Evolutionary conservation across 2,329 filamentous ascomycete genomes (phyloP).

Genomic region (Fusarium oligoseptatum): DNA sequence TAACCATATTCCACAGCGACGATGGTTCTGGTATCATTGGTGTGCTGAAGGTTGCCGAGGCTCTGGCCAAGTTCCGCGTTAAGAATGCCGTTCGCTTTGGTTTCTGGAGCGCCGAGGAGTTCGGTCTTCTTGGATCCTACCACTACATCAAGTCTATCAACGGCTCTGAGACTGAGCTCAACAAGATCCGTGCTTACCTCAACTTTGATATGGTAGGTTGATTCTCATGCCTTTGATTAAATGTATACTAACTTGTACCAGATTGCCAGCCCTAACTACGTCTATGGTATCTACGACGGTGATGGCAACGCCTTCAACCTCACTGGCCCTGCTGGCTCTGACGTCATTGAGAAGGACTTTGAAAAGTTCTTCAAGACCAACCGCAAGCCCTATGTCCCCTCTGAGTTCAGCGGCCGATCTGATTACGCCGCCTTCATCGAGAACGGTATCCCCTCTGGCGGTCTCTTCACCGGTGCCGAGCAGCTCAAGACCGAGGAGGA

Average conservation of each 20-base stretch:
- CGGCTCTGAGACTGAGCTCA: conserved; percentile 58
- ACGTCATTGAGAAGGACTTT: conserved; percentile 70
- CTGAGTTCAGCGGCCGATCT: conserved; percentile 74
- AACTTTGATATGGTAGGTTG: conserved; percentile 68
- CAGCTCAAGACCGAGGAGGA: conserved; percentile 72
- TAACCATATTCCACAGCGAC: conserved; percentile 53
- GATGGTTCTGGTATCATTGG: conserved; percentile 69
- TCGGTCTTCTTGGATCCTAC: conserved; percentile 63
- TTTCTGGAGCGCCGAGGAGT: conserved; percentile 67
- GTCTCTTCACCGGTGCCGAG: conserved; percentile 78
- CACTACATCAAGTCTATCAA: conserved; percentile 61
- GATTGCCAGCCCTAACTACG: conserved; percentile 64
- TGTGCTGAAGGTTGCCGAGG: conserved; percentile 60
- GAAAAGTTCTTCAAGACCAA: conserved; percentile 65
- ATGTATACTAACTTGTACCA: conserved; percentile 16
- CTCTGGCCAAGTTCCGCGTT: conserved; percentile 57
- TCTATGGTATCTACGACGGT: conserved; percentile 70
- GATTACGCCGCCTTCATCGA: conserved; percentile 78
- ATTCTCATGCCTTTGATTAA: rapidly evolving
- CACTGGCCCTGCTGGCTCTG: conserved; percentile 67
- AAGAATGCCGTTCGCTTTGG: conserved; percentile 65
- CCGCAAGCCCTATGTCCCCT: conserved; percentile 66
- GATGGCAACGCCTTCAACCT: conserved; percentile 72
- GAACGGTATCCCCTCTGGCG: conserved; percentile 75
- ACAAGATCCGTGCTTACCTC: conserved; percentile 67